Conservation (phyloP, 768 basidiomycete genomes). For the Leucocoprinus sp. region DNA sequence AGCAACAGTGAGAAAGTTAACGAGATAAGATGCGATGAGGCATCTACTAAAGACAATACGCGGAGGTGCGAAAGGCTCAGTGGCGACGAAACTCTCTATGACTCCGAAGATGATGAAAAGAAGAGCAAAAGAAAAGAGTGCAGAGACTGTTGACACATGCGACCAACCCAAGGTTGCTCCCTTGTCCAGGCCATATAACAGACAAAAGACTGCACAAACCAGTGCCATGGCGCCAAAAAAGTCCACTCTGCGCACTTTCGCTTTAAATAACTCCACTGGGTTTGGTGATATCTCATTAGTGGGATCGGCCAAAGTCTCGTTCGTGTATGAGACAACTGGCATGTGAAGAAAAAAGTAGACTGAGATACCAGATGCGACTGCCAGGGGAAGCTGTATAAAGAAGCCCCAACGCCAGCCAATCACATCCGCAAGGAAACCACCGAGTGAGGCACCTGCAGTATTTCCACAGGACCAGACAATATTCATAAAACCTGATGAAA, state of each 20-base stretch:
- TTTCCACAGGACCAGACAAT: conserved; percentile 53
- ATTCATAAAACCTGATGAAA: conserved; percentile 43
- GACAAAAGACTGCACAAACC: conserved; percentile 43
- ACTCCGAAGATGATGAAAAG: conserved; percentile 30
- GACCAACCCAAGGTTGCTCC: conserved; percentile 43
- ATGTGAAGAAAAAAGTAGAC: conserved; percentile 48
- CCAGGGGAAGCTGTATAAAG: conserved; percentile 50
- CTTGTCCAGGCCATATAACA: conserved; percentile 50
- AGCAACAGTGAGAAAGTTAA: conserved; percentile 49
- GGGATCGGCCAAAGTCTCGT: not conserved
- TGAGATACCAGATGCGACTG: conserved; percentile 41
- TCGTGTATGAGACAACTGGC: conserved; percentile 27
- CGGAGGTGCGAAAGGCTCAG: conserved; percentile 51
- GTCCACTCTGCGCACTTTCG: conserved; percentile 53
- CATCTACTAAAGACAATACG: conserved; percentile 42
- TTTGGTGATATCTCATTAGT: not conserved
- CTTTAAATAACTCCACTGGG: conserved; percentile 21
- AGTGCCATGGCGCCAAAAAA: conserved; percentile 50
- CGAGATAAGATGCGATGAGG: conserved; percentile 45
- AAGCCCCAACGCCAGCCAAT: conserved; percentile 70
- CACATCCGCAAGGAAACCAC: conserved; percentile 52
- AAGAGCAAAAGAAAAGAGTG: conserved; percentile 26
- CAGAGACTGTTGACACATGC: conserved; percentile 27
- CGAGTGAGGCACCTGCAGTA: conserved; percentile 52
- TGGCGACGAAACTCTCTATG: conserved; percentile 41